Conservation (phyloP, 2,329 filamentous ascomycete genomes). For the Lecanicillium sp. region DNA sequence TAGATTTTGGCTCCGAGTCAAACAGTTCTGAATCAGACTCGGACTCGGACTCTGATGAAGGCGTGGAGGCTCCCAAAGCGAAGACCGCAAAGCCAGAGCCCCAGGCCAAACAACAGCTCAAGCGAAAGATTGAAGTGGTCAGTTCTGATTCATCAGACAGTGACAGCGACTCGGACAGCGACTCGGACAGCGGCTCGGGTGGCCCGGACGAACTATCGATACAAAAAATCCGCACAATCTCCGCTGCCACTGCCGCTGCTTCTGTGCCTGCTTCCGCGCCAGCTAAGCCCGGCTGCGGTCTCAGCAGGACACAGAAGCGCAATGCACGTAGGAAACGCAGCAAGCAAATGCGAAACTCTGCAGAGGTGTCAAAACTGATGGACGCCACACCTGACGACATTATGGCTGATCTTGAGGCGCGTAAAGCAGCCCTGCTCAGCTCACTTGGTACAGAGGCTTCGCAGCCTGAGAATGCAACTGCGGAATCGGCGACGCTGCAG, state of each 20-base stretch:
- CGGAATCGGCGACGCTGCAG: slow-evolving; percentile 7
- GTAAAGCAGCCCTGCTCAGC: slow-evolving; percentile 9
- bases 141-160: slow-evolving; percentile 32
- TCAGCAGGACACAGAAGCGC: slow-evolving; percentile 42
- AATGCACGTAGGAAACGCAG: slow-evolving; percentile 43
- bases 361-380: slow-evolving; percentile 18
- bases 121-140: no score
- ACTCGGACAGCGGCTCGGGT: slow-evolving; percentile 3
- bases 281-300: slow-evolving; percentile 30
- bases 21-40: slow-evolving; percentile 25
- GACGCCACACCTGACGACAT: slow-evolving; percentile 12
- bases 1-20: no score
- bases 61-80: no score
- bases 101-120: no score
- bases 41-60: slow-evolving; percentile 23
- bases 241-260: not conserved
- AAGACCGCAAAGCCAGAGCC: no score
- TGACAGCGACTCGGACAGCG: slow-evolving; percentile 28
- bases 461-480: not conserved
- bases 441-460: slow-evolving; percentile 12
- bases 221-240: slow-evolving; percentile 6
- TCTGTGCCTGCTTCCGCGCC: slow-evolving; percentile 14
- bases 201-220: slow-evolving; percentile 6
- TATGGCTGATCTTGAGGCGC: slow-evolving; percentile 4
- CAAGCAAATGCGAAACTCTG: slow-evolving; percentile 20